These are phyloP conservation scores for Amylocarpus encephaloides DNA, from an alignment of 2,329 filamentous ascomycete genomes.

Conservation along the genomic window DNA sequence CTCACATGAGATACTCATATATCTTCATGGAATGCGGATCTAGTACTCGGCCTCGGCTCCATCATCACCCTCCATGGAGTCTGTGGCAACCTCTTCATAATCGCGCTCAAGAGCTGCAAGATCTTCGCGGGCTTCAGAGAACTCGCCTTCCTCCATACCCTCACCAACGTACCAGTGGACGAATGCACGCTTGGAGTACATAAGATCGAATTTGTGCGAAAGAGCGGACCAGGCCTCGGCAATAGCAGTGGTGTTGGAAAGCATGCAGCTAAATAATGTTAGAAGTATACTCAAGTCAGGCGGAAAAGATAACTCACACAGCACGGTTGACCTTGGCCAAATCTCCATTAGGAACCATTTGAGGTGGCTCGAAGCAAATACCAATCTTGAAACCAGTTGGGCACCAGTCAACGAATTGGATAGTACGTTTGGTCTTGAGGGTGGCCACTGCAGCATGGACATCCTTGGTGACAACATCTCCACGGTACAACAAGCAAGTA, in stretches of 20 bases:
- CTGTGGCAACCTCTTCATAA: conserved; percentile 96
- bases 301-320: conserved; percentile 60
- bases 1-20: conserved; percentile 25
- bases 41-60: conserved; percentile 62
- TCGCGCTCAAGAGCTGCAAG: conserved; percentile 95
- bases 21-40: conserved; percentile 11
- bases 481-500: conserved; percentile 94
- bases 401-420: conserved; percentile 99
- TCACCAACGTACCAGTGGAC: conserved; percentile 99
- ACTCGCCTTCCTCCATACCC: conserved; percentile 99
- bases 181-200: conserved; percentile 99
- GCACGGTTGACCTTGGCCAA: conserved; percentile 97
- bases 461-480: conserved; percentile 96
- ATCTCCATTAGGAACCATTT: conserved; percentile 94
- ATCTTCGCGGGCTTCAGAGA: conserved; percentile 98
- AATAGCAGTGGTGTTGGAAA: conserved; percentile 97
- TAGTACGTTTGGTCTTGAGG: conserved; percentile 98
- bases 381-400: conserved; percentile 99
- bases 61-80: conserved; percentile 84
- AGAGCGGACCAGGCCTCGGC: conserved; percentile 96
- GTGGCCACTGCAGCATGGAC: conserved; percentile 87
- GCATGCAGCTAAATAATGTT: conserved; percentile 70
- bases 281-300: conserved; percentile 5
- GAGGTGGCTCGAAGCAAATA: conserved; percentile 98
- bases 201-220: conserved; percentile 97